Base-by-base conservation (phyloP, 1,284 basidiomycete genomes). In the Tetrapyrgos nigripes region DNA sequence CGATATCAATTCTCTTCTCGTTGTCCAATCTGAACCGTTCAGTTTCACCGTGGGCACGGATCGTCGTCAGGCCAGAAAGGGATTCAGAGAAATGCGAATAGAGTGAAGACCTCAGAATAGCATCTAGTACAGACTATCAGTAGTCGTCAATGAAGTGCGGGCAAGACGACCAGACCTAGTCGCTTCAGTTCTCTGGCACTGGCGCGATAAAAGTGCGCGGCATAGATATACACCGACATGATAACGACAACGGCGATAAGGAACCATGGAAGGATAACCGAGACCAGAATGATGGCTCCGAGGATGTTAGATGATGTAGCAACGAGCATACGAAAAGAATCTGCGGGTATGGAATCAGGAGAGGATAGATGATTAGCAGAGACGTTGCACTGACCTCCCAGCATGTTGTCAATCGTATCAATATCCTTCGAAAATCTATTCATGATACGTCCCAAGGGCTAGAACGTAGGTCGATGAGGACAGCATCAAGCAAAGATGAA, bases 61-160 rank as follows among this genome's bases (percentile, higher is more conserved):
- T 94, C 1, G 94, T 96, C 1, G 91, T 83, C 45, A 96, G 76
- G 21, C 94, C 94, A 9, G 88, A 88, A 8, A 97, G 79, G n/a
- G 89, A 90, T 75, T 98, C 96, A 50, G 89, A 90, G 70, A 96
- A 94, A 73, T 95, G 93, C 6, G 92, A 87, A 69, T 96, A 95
- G n/a, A 94, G 77, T 2, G 86, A 81, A 1, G 83, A 83, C 23
- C 86, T 79, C 37, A 89, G 65, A 17, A 88, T 79, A 17, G 86
- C 83, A 73, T 90, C 87, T 81, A 33, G 44, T 53, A 27, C 62
- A n/a, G 28, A 56, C 45, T 50, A 37, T 51, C n/a, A 40, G 17
- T 24, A 24, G 33, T 11, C 43, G 55, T 58, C 17, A 55, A 33
- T 2, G 27, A 40, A 19, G 21, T 11, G 4, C 54, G 10, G 54